Evolutionary conservation across 441 rosid species (phyloP).

Genomic region (Rhodomyrtus psidioides): DNA sequence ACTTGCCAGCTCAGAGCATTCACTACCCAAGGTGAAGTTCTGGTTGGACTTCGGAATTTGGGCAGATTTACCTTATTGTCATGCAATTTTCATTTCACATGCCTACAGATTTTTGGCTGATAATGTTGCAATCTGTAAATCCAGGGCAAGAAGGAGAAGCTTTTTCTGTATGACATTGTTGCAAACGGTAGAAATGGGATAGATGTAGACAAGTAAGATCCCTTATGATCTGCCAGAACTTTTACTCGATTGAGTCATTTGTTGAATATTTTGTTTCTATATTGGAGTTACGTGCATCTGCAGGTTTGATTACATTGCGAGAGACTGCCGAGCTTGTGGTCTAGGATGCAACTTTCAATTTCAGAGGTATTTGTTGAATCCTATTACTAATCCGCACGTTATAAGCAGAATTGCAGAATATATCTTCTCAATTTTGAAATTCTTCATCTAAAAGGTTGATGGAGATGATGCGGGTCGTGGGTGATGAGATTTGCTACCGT

Average conservation of each 20-base stretch:
- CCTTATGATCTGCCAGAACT: neutral
- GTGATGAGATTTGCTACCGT: conserved; percentile 83
- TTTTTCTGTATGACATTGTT: conserved; percentile 85
- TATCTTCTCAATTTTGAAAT: neutral
- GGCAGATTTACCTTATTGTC: neutral
- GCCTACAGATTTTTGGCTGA: neutral
- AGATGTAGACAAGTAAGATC: conserved; percentile 82
- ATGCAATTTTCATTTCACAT: neutral
- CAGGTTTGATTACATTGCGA: conserved; percentile 94
- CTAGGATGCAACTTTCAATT: conserved; percentile 82
- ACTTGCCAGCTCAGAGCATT: conserved; percentile 34
- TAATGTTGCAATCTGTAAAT: neutral
- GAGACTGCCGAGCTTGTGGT: conserved; percentile 93
- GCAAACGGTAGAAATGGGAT: conserved; percentile 97
- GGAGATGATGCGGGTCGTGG: conserved; percentile 87
- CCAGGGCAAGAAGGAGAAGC: conserved; percentile 54
- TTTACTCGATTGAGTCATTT: conserved; percentile 1
- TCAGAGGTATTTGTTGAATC: conserved; percentile 36
- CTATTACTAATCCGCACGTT: neutral
- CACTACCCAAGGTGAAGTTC: conserved; percentile 27
- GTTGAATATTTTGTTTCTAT: neutral
- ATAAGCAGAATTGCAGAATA: neutral
- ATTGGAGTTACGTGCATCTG: neutral
- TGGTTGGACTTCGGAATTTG: neutral
- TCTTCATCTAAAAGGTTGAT: conserved; percentile 49